Evolutionary conservation across 768 basidiomycete species (phyloP), one percentile per base, ranked within the genome.

Genomic region (Russula griseocarnosa): DNA sequence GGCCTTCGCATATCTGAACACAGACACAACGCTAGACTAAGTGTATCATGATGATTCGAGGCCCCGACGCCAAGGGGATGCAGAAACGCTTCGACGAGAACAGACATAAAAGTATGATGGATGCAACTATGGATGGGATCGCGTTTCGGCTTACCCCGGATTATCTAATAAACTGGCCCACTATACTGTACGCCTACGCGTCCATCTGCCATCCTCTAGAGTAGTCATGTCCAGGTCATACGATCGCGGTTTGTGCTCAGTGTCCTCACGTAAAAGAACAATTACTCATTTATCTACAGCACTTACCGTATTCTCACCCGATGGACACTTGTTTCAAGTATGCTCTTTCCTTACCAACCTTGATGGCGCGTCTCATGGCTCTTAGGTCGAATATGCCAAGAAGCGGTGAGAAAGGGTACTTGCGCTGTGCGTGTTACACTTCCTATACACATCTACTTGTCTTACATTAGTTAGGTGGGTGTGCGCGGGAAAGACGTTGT

Each of bases 301-400:
- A 53, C 86, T 98, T 67, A 98, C 96, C 67, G 94, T 96, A 73
- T 96, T 97, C 82, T 97, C 94, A 49, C 96, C 96, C 63, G 97
- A 98, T 80, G 97, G 97, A 20, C 97, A 99, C 79, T 81, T 99
- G 70, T 97, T 98, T 82, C 94, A 98, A 83, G 94, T 92, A 68
- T 34, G 57, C 62, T 11, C 51, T 22, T 51, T 16, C 36, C 5
- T 3, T n/a, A 32, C 57, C 26, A 42, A 5, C 38, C 44, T 30
- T 40, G 22, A 24, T 3, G 28, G 38, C 67, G 55, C 67, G 66
- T 69, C 56, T 71, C 66, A 66, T 72, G 42, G 67, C 72, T 30
- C 63, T 55, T 76, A 98, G 94, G 97, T 99, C 69, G 97, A 99
- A 78, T 99, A 99, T 76, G 97, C 97, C 79, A 88, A n/a, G 97